A percentile compares a stretch with the other conserved stretches of the same genome.
These are phyloP conservation scores for Fusarium sp. DNA, from an alignment of 2,329 filamentous ascomycete species.

Conservation along the genomic window DNA sequence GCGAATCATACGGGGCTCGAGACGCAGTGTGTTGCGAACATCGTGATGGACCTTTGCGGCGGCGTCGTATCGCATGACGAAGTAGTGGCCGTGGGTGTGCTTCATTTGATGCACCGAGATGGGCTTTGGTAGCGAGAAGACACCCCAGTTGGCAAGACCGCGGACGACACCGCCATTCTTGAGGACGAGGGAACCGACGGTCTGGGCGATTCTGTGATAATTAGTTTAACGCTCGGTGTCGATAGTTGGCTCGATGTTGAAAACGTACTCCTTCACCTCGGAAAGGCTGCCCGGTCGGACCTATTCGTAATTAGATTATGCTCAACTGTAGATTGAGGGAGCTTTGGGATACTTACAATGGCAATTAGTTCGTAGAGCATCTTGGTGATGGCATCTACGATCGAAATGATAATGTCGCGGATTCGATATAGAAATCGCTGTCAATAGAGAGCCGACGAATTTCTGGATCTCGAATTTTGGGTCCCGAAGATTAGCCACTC, in stretches of 20 bases:
- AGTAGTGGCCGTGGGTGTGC: slow-evolving; percentile 92
- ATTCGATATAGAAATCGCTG: slow-evolving; percentile 18
- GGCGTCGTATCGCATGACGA: slow-evolving; percentile 95
- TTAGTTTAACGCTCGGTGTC: slow-evolving; percentile 27
- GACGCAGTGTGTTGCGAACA: slow-evolving; percentile 78
- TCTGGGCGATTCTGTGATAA: slow-evolving; percentile 80
- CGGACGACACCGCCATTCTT: slow-evolving; percentile 88
- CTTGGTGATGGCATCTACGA: slow-evolving; percentile 54
- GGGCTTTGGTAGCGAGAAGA: slow-evolving; percentile 86
- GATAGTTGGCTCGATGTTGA: slow-evolving; percentile 1
- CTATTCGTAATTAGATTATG: slow-evolving; percentile 59
- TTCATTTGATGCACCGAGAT: slow-evolving; percentile 83
- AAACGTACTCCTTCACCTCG: slow-evolving; percentile 92
- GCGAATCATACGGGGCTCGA: slow-evolving; percentile 92
- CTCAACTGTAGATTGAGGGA: slow-evolving; percentile 29
- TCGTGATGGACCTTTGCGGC: slow-evolving; percentile 78
- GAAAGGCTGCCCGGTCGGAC: slow-evolving; percentile 89
- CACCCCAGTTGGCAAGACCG: slow-evolving; percentile 94
- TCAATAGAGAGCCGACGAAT: slow-evolving; percentile 38
- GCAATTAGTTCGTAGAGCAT: slow-evolving; percentile 99
- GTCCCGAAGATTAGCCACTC: slow-evolving; percentile 49
- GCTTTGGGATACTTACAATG: slow-evolving; percentile 74
- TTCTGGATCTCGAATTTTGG: slow-evolving; percentile 48
- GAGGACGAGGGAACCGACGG: slow-evolving; percentile 85
- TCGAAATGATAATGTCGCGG: slow-evolving; percentile 30